Base-by-base conservation (phyloP, 352 stramenopile species). In the Pythium grandisporangium region DNA sequence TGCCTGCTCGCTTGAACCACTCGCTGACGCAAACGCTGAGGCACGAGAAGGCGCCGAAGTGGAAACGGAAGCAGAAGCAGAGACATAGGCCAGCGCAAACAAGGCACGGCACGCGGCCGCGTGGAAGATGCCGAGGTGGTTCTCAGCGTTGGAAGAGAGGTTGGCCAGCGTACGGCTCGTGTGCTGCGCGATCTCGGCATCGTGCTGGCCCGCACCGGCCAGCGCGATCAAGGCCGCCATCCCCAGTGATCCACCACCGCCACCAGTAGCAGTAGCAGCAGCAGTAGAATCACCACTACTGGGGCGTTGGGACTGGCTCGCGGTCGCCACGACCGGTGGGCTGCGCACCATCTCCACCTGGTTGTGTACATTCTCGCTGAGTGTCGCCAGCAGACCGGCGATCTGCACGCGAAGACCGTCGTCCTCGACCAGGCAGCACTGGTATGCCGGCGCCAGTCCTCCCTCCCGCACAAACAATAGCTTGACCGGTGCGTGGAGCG, bases 361-460 rank as follows among this genome's bases (percentile, higher is more conserved):
- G 50, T 96, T 96, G 30, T 86, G 53, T 7, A 70, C 80, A 46
- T 97, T 93, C 53, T 98, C 94, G 27, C 78, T 93, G 21, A 98
- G 57, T 26, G 93, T 96, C 21, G 89, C 84, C 13, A 98, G 65
- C 4, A 80, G 62, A 2, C 85, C 89, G 6, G 90, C 74, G 50
- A 81, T 91, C 51, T 98, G 91, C 16, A 87, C 74, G 13, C 91
- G 70, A 2, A 98, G 53, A 41, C 96, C 82, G 30, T 94, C 68
- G 38, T 89, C 52, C 2, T 63, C 45, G 11, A 83, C 45, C 8
- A 51, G 45, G 53, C 73, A 87, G 43, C 72, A 82, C 23, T 52
- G 60, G 30, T 88, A 87, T 2, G 86, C 60, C 2, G 73, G 75
- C 4, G 61, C 45, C 6, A 91, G 65, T 1, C 73, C 80, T 10